Conservation (phyloP, 345 rosid genomes). For the Kandelia obovata region DNA sequence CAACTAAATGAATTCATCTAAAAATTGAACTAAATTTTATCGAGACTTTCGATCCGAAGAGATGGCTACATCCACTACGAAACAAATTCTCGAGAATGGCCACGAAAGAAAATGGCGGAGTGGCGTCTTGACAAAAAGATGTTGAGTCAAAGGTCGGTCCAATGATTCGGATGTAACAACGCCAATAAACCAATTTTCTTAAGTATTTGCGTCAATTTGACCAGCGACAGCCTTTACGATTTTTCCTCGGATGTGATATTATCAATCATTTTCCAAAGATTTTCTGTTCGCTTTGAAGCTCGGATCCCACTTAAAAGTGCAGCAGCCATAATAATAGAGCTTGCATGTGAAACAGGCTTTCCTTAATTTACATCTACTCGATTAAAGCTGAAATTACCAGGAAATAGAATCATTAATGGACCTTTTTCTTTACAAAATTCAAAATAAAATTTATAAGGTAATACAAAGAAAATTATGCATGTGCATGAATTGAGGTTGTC, state of each 20-base stretch:
- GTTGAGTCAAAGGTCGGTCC: slow-evolving; percentile 6
- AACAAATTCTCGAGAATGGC: background rate
- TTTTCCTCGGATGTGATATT: background rate
- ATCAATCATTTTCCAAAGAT: too few relatives aligned
- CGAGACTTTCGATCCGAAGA: background rate
- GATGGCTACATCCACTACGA: background rate
- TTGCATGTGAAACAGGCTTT: too few relatives aligned
- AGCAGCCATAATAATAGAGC: background rate
- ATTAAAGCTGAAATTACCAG: too few relatives aligned
- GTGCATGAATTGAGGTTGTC: too few relatives aligned
- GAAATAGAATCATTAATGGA: too few relatives aligned
- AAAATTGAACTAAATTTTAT: background rate
- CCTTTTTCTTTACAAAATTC: too few relatives aligned
- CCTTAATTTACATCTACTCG: too few relatives aligned
- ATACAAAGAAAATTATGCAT: too few relatives aligned
- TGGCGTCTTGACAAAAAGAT: background rate
- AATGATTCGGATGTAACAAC: background rate
- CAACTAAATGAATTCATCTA: background rate
- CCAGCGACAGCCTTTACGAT: background rate
- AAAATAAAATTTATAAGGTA: too few relatives aligned
- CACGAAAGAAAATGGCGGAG: background rate
- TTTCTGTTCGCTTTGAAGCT: background rate
- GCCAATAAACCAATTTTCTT: background rate
- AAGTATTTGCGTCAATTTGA: background rate
- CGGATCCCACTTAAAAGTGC: too few relatives aligned